Percentiles rank a stretch among this genome's conserved stretches.
Evolutionary conservation across 2,329 filamentous ascomycete species (phyloP).

Genomic region (Pyrenophora seminiperda): DNA sequence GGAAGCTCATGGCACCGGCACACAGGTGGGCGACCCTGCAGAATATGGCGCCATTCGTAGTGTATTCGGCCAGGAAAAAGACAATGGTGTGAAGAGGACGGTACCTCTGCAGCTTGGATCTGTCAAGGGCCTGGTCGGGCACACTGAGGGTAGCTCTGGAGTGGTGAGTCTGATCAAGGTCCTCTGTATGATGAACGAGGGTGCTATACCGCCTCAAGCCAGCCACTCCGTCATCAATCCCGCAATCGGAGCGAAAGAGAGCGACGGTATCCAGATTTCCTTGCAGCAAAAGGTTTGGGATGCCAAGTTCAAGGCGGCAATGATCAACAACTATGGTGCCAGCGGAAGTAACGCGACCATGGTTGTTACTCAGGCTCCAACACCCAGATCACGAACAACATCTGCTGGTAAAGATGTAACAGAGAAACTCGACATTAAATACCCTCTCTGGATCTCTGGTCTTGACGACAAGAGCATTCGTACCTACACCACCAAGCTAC

Average conservation of each 20-base stretch:
- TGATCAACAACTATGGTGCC: conserved; percentile 50
- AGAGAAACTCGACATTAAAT: too few species aligned
- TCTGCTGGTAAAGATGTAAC: too few species aligned
- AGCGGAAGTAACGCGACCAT: conserved; percentile 20
- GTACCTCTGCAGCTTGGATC: conserved; percentile 37
- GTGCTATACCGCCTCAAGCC: conserved; percentile 20
- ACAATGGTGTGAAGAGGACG: too few species aligned
- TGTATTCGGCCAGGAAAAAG: conserved; percentile 15
- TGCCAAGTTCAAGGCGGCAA: conserved; percentile 22
- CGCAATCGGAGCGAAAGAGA: conserved; percentile 16
- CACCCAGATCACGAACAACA: too few species aligned
- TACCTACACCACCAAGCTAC: neutral
- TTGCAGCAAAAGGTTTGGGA: conserved; percentile 8
- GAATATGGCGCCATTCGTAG: conserved; percentile 16
- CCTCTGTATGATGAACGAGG: conserved; percentile 21
- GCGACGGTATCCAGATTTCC: conserved; percentile 19
- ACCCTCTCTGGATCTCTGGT: conserved; percentile 7
- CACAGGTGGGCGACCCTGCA: conserved; percentile 22
- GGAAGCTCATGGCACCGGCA: conserved; percentile 27
- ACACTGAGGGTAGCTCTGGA: conserved; percentile 44
- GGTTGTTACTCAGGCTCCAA: too few species aligned
- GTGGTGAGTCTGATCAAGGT: conserved; percentile 35
- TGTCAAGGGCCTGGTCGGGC: conserved; percentile 45
- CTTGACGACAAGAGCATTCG: neutral
- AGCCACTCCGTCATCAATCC: conserved; percentile 24